Evolutionary conservation across 345 rosid genomes (phyloP), one percentile per base, ranked within the genome.

Genomic region (Salix caprea): DNA sequence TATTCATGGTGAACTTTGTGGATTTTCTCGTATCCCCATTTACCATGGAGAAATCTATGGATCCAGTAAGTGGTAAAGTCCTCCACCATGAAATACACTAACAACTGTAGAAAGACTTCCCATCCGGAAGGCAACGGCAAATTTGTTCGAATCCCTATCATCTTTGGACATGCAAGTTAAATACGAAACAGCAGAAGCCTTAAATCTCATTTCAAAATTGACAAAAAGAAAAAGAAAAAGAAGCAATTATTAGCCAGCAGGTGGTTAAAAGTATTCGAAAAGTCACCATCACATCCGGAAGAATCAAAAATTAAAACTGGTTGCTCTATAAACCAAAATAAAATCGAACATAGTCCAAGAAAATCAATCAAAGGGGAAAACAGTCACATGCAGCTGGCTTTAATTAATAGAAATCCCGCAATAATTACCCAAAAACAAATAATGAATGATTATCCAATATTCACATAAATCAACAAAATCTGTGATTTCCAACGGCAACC

Each of bases 1-100:
- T 89, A 91, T 81, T 95, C 97, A 76, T 95, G 98, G 86, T 95
- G 99, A 72, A 96, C 91, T 21, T 67, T 68, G 81, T 96, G 98
- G 79, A 96, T 91, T 71, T 93, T 96, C 78, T 96, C 98, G 54
- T 93, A 96, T 13, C 94, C 97, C 99, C 97, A 96, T 80, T 89
- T 90, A 61, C 85, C 42, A 74, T 96, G 99, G 48, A 96, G 86
- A 70, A 90, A 91, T 66, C 97, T 89, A 73, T 93, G 99, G 34
- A 92, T 78, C 98, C 98, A 96, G 79, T 96, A 96, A 70, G 90
- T 91, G 19, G 93, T 91, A 60, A 88, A 96, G 72, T 96, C 98
- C 82, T 93, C 98, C 76, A 96, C 76, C 78, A 93, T 9, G 67
- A 96, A 92, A 77, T 96, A 96, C 2, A 96, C 96, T 32, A 83